Percentiles rank a stretch among this genome's conserved stretches.
Conservation (phyloP, 2,329 filamentous ascomycete genomes). For the Paramyrothecium roridum region DNA sequence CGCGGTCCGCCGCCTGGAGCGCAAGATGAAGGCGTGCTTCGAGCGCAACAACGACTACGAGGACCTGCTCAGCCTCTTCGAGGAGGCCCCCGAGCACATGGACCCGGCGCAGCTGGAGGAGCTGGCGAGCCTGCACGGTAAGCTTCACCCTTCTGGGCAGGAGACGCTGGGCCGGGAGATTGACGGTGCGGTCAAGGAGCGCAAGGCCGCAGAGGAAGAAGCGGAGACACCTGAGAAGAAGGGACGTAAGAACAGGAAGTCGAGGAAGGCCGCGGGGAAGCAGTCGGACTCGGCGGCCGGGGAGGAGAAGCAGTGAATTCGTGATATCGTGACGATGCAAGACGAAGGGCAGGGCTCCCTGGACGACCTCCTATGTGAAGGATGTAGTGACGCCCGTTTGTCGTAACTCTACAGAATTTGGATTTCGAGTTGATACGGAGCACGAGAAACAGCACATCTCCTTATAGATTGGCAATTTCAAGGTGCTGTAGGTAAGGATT, state of each 20-base stretch:
- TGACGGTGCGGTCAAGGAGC: neutral
- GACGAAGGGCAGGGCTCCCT: too few species aligned
- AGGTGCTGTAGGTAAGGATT: too few species aligned
- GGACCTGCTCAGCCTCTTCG: neutral
- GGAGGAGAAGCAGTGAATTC: neutral
- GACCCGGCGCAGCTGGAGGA: neutral
- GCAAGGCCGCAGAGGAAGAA: neutral
- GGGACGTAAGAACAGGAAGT: neutral
- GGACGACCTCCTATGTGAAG: too few species aligned
- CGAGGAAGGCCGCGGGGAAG: neutral
- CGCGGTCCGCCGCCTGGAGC: neutral
- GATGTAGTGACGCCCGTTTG: too few species aligned
- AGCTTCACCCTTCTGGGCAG: neutral
- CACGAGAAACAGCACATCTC: too few species aligned
- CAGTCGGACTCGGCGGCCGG: neutral
- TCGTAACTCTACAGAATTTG: too few species aligned
- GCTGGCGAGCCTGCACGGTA: neutral
- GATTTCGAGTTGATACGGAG: too few species aligned
- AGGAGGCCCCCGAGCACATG: neutral
- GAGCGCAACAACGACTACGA: neutral
- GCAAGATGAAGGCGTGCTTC: neutral
- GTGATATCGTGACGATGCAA: neutral
- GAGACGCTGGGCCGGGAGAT: neutral
- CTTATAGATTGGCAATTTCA: too few species aligned
- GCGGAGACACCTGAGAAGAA: neutral